These are phyloP conservation scores for Stagonosporopsis rhizophila DNA, from an alignment of 2,329 filamentous ascomycete species.

Conservation along the genomic window DNA sequence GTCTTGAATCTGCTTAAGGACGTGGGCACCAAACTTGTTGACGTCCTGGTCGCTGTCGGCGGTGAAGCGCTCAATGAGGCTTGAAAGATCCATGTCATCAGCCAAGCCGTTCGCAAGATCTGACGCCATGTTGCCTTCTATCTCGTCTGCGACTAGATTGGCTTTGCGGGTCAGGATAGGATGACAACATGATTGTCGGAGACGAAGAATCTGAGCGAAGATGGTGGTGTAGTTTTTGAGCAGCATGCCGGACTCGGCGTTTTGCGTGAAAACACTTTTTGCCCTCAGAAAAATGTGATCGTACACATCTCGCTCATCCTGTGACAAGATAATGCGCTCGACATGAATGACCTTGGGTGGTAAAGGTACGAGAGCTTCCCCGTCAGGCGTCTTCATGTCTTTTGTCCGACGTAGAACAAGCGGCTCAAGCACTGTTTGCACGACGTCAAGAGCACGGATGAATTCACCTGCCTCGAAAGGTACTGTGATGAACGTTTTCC, in stretches of 20 bases:
- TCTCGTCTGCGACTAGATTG: slow-evolving; percentile 84
- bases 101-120: slow-evolving; percentile 82
- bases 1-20: slow-evolving; percentile 87
- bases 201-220: slow-evolving; percentile 91
- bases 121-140: slow-evolving; percentile 77
- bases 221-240: slow-evolving; percentile 97
- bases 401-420: slow-evolving; percentile 95
- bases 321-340: slow-evolving; percentile 83
- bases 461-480: slow-evolving; percentile 97
- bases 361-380: slow-evolving; percentile 79
- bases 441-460: slow-evolving; percentile 90
- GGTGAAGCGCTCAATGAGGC: slow-evolving; percentile 84
- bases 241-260: slow-evolving; percentile 88
- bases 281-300: slow-evolving; percentile 86
- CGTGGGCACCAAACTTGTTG: slow-evolving; percentile 83
- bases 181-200: slow-evolving; percentile 94
- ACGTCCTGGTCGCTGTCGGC: slow-evolving; percentile 64
- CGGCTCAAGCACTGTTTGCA: slow-evolving; percentile 94
- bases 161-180: slow-evolving; percentile 87
- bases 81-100: slow-evolving; percentile 94
- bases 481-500: slow-evolving; percentile 97
- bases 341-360: slow-evolving; percentile 84
- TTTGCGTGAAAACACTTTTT: slow-evolving; percentile 83
- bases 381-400: slow-evolving; percentile 95
- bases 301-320: slow-evolving; percentile 88